A percentile compares a stretch with the other conserved stretches of the same genome.
Evolutionary conservation across 345 rosid species (phyloP).

Genomic region (Citrus unshiu): DNA sequence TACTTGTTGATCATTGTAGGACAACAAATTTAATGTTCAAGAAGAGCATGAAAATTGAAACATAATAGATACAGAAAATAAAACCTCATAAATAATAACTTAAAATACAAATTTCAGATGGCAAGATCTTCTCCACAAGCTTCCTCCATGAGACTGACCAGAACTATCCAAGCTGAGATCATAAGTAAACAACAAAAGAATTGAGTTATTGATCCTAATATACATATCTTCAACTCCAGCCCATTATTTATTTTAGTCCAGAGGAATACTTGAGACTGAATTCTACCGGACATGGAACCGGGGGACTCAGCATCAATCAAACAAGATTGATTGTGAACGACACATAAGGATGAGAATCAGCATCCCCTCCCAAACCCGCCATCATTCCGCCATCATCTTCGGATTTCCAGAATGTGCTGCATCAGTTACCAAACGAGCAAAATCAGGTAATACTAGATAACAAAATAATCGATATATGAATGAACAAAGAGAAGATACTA

Average conservation of each 20-base stretch:
- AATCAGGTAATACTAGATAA: slow-evolving; percentile 1
- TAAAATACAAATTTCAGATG: slow-evolving; percentile 10
- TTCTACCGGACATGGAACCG: not conserved
- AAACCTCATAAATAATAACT: not conserved
- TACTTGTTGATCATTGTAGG: not conserved
- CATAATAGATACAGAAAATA: not conserved
- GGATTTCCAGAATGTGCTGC: slow-evolving; percentile 89
- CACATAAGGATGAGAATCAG: slow-evolving; percentile 76
- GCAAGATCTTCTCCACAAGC: slow-evolving; percentile 13
- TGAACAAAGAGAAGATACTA: not conserved
- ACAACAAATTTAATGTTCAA: not conserved
- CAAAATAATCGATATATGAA: not conserved
- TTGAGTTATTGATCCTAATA: slow-evolving; percentile 27
- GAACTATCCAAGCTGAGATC: slow-evolving; percentile 18
- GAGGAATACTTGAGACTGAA: slow-evolving; percentile 15
- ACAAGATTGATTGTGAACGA: slow-evolving; percentile 91
- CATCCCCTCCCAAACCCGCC: slow-evolving; percentile 80
- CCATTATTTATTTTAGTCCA: slow-evolving; percentile 28
- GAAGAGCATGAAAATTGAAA: not conserved
- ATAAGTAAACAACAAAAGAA: slow-evolving; percentile 37
- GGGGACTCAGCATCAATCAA: slow-evolving; percentile 25
- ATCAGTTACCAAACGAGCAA: not conserved
- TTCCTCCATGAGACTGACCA: not conserved
- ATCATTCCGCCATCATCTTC: slow-evolving; percentile 85
- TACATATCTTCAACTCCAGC: slow-evolving; percentile 26